These are phyloP conservation scores for Eutypella sp. DNA, from an alignment of 2,329 filamentous ascomycete species.

Conservation along the genomic window DNA sequence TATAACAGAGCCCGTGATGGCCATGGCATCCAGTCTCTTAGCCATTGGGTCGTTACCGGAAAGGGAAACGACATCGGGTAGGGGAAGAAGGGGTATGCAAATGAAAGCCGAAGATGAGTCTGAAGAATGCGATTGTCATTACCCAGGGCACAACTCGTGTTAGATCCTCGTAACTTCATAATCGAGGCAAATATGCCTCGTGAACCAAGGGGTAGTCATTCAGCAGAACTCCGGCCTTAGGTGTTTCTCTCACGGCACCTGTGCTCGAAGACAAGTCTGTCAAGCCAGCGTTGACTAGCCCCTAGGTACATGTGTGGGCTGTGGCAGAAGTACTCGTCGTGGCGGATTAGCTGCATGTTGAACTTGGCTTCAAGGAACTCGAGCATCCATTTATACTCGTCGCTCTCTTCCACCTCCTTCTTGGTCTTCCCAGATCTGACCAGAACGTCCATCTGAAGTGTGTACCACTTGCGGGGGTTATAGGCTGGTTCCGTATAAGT, in stretches of 20 bases:
- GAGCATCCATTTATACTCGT: slow-evolving; percentile 23
- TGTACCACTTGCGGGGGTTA: slow-evolving; percentile 31
- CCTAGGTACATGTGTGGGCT: slow-evolving; percentile 1
- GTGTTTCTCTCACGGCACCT: slow-evolving; percentile 11
- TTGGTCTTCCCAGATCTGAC: slow-evolving; percentile 11
- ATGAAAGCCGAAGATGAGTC: too few relatives aligned
- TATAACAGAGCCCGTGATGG: too few relatives aligned
- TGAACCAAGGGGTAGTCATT: too few relatives aligned
- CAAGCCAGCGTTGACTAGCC: slow-evolving; percentile 13
- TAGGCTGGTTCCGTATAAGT: slow-evolving; percentile 27
- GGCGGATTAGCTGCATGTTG: slow-evolving; percentile 11
- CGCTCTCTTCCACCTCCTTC: slow-evolving; percentile 5
- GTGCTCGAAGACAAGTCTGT: slow-evolving; percentile 24
- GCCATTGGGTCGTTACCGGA: too few relatives aligned
- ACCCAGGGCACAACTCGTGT: too few relatives aligned
- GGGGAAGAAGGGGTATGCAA: too few relatives aligned
- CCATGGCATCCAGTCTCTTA: too few relatives aligned
- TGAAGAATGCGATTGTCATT: too few relatives aligned
- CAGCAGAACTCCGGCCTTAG: neutral
- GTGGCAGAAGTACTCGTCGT: slow-evolving; percentile 12
- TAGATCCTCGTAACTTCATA: too few relatives aligned
- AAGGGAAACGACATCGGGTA: too few relatives aligned
- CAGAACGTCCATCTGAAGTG: slow-evolving; percentile 19
- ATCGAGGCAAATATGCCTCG: too few relatives aligned
- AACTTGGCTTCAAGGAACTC: slow-evolving; percentile 19